phyloP scores from a whole-genome alignment of 768 basidiomycete species.

The Panaeolus cyanescens region DNA sequence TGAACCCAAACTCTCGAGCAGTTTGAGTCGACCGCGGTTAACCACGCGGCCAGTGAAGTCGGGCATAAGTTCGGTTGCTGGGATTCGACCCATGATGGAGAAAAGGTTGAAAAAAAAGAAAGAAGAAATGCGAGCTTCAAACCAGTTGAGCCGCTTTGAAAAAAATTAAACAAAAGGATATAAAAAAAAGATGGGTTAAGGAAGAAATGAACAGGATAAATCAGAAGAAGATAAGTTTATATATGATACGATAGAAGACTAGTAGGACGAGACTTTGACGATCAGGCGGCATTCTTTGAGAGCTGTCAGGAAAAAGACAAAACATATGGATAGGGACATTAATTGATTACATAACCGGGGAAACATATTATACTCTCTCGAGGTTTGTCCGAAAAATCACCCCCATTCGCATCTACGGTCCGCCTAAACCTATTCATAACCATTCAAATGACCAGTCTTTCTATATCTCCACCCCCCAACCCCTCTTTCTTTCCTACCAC shows the following conservation, averaged over 20 bases:
- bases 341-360: neutral
- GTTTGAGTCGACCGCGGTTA: conserved; percentile 59
- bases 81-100: conserved; percentile 40
- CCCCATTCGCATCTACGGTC: conserved; percentile 4
- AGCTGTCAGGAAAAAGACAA: neutral
- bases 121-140: conserved; percentile 11
- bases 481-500: conserved; percentile 6
- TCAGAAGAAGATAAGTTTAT: no score
- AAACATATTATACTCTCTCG: conserved; percentile 2
- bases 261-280: neutral
- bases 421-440: conserved; percentile 1
- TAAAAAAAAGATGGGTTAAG: neutral
- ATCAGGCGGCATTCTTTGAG: neutral
- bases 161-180: neutral
- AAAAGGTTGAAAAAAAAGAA: conserved; percentile 11
- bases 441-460: neutral
- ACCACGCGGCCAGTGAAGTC: conserved; percentile 53
- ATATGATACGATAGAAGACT: neutral
- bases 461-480: neutral
- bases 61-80: conserved; percentile 45
- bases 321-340: neutral
- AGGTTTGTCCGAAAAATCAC: conserved; percentile 17
- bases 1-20: conserved; percentile 65
- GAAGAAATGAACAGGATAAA: neutral
- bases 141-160: conserved; percentile 10